Evolutionary conservation across 2,329 filamentous ascomycete species (phyloP), one percentile per base, ranked within the genome.

Genomic region (Elsinoe necatrix): DNA sequence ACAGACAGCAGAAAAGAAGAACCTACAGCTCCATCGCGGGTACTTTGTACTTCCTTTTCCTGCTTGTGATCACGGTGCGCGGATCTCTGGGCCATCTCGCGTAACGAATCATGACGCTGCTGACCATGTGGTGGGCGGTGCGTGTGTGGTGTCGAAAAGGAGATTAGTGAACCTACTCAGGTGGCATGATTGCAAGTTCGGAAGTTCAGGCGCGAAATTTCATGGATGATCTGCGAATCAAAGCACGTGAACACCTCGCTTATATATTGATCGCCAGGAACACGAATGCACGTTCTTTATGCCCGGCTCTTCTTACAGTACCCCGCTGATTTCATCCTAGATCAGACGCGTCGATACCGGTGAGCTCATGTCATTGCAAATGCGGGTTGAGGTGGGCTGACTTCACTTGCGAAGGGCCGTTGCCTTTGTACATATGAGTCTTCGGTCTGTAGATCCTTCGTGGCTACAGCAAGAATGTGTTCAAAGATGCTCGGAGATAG

Each of bases 211-310:
- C 21, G 41, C 41, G 41, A 45, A 25, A 25, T 45, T 45, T 23
- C 20, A 23, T 45, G 41, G 21, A 23, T 11, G 23, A 45, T 21
- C 41, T 45, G 41, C 41, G 25, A 45, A 45, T 45, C 23, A 25
- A 23, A 4, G 11, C 20, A 7, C 12, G 41, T 20, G 41, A 20
- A 43, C 9, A 43, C 18, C 41, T 43, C 41, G 41, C 41, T 43
- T 43, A 43, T 43, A 43, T 43, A 23, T 43, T 18, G 41, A 43
- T 43, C 41, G 41, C 18, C 41, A 43, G 41, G 41, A 23, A 43
- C 41, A 25, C 9, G 14, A 45, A 18, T n/a, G 41, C 41, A 45
- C 41, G 41, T 18, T 21, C 41, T 45, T 14, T 4, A 5, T 9
- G 41, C 41, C 41, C 23, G 11, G 41, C 25, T 45, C 25, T 25